Conservation (phyloP, 805 yeast species). For the Vanderwaltozyma tropicalis region DNA sequence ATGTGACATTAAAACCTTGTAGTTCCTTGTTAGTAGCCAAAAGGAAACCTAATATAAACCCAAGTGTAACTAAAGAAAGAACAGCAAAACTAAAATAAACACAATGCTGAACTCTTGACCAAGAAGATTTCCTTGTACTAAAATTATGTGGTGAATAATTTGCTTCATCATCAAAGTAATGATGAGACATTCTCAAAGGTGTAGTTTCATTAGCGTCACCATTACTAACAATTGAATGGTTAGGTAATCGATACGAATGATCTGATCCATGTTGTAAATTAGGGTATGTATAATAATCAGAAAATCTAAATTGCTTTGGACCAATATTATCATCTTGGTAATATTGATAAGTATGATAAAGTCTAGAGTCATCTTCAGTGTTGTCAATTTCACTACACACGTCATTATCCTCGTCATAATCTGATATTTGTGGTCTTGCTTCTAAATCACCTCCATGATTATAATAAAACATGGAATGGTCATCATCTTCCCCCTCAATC, state of each 20-base stretch:
- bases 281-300: background rate
- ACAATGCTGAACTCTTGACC: constrained; percentile 28
- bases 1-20: constrained; percentile 48
- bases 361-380: constrained; percentile 6
- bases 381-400: constrained; percentile 1
- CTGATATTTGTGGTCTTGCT: constrained; percentile 25
- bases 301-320: background rate
- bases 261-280: background rate
- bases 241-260: background rate
- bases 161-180: constrained; percentile 3
- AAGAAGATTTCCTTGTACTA: constrained; percentile 24
- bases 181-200: constrained; percentile 8
- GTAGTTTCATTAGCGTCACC: constrained; percentile 13
- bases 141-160: constrained; percentile 43
- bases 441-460: constrained; percentile 23
- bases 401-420: constrained; percentile 21
- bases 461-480: constrained; percentile 28
- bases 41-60: constrained; percentile 74
- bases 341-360: constrained; percentile 1
- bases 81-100: constrained; percentile 29
- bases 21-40: constrained; percentile 81
- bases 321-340: background rate
- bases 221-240: background rate
- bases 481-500: constrained; percentile 15
- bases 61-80: constrained; percentile 48